Conservation (phyloP, 1,139 yeast species). For the Starmera stellimalicola region DNA sequence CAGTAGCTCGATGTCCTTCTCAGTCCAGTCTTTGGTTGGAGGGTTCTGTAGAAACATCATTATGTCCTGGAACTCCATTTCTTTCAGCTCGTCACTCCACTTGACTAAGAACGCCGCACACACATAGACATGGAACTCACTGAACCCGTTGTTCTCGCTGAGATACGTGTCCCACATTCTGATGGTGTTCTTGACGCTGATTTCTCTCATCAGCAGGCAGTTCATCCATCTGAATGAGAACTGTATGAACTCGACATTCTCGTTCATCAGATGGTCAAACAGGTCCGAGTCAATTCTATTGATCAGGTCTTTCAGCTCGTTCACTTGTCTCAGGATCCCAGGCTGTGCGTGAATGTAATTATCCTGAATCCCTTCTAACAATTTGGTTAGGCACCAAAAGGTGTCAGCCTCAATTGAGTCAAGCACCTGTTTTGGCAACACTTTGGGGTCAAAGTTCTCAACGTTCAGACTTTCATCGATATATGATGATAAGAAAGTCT, state of each 20-base stretch:
- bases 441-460: conserved; percentile 51
- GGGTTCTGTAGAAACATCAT: conserved; percentile 82
- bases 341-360: conserved; percentile 98
- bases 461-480: conserved; percentile 33
- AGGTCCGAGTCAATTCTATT: conserved; percentile 70
- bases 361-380: conserved; percentile 90
- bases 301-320: conserved; percentile 67
- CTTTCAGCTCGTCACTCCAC: conserved; percentile 67
- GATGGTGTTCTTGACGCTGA: conserved; percentile 65
- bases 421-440: conserved; percentile 45
- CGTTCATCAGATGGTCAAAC: conserved; percentile 64
- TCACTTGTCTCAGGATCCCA: conserved; percentile 87
- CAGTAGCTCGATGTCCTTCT: conserved; percentile 83
- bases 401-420: conserved; percentile 83
- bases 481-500: conserved; percentile 72
- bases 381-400: conserved; percentile 89
- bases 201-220: conserved; percentile 90
- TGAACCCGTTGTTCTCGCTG: conserved; percentile 83
- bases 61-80: conserved; percentile 92
- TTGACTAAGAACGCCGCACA: conserved; percentile 96
- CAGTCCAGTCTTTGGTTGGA: conserved; percentile 81
- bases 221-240: conserved; percentile 99
- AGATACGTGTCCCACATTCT: conserved; percentile 98
- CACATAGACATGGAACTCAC: conserved; percentile 90
- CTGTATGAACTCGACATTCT: conserved; percentile 86